Evolutionary conservation across 2,329 filamentous ascomycete species (phyloP), one percentile per base, ranked within the genome.

Genomic region (Neoascochyta sp.): DNA sequence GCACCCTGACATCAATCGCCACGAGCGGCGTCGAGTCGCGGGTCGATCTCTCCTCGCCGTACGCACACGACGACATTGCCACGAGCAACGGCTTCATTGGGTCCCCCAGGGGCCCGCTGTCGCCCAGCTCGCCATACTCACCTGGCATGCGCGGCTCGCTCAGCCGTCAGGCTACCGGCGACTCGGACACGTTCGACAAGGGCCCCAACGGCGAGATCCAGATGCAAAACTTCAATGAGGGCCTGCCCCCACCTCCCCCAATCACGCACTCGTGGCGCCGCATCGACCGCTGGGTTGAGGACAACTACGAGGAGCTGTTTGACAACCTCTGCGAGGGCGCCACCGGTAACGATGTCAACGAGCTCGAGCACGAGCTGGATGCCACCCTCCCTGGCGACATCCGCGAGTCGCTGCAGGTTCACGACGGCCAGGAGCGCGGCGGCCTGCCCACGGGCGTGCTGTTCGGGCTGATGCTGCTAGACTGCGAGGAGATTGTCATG

Each of bases 401-500:
- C 30, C 83, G 92, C 49, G 89, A 98, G 54, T 96, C 92, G 2
- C 69, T 95, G 52, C 80, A 85, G 69, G 64, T 87, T 30, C 92
- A 98, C 62, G 92, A 98, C 55, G 92, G 92, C n/a, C 92, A 98
- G 65, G 92, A 98, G 67, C 83, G 92, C 43, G 86, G 88, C 41
- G 92, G 92, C 43, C 75, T 75, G 34, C 92, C 92, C 1, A 95
- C 90, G 0, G 92, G 92, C 42, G 83, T 96, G 47, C 78, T 98
- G 39, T 96, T 98, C 52, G 78, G 89, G 38, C 83, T 80, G 60
- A 98, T 98, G 92, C 69, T 98, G 43, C 77, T 98, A 35, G 92
- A 98, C 63, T 96, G 92, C 57, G 92, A 98, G 64, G 92, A 98
- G 60, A 95, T 98, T 49, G 83, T 95, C 13, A 88, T 95, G 62